A percentile compares a stretch with the other conserved stretches of the same genome.
Conservation (phyloP, 495 filamentous ascomycete species). For the Penicillium desertorum region DNA sequence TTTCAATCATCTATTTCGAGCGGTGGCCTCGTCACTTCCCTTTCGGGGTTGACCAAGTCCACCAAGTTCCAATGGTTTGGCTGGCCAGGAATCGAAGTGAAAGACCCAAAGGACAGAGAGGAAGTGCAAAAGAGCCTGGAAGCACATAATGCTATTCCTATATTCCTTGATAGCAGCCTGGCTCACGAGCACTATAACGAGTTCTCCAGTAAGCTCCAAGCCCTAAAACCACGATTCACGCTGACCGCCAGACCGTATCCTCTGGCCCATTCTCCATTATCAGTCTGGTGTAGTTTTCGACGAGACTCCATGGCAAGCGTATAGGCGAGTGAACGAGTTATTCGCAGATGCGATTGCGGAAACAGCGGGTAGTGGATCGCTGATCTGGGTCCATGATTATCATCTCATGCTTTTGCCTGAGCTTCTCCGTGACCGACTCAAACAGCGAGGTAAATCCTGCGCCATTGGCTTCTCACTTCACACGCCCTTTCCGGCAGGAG, state of each 20-base stretch:
- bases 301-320: slow-evolving; percentile 83
- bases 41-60: slow-evolving; percentile 80
- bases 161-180: slow-evolving; percentile 55
- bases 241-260: slow-evolving; percentile 65
- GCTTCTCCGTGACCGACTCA: slow-evolving; percentile 77
- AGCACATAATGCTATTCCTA: slow-evolving; percentile 51
- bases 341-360: slow-evolving; percentile 78
- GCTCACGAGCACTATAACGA: slow-evolving; percentile 61
- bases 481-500: slow-evolving; percentile 89
- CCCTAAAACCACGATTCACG: not conserved
- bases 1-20: slow-evolving; percentile 83
- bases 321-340: slow-evolving; percentile 77
- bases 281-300: slow-evolving; percentile 89
- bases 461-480: slow-evolving; percentile 95
- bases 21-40: slow-evolving; percentile 81
- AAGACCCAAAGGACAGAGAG: slow-evolving; percentile 40
- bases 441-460: slow-evolving; percentile 65
- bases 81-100: slow-evolving; percentile 76
- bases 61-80: slow-evolving; percentile 92
- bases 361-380: slow-evolving; percentile 71
- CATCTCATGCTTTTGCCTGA: slow-evolving; percentile 89
- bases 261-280: slow-evolving; percentile 97
- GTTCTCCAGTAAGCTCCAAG: slow-evolving; percentile 49
- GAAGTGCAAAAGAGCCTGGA: slow-evolving; percentile 45
- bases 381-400: slow-evolving; percentile 97